These are phyloP conservation scores for Oryza brachyantha DNA, from an alignment of 176 grass and related monocot species.

Conservation along the genomic window DNA sequence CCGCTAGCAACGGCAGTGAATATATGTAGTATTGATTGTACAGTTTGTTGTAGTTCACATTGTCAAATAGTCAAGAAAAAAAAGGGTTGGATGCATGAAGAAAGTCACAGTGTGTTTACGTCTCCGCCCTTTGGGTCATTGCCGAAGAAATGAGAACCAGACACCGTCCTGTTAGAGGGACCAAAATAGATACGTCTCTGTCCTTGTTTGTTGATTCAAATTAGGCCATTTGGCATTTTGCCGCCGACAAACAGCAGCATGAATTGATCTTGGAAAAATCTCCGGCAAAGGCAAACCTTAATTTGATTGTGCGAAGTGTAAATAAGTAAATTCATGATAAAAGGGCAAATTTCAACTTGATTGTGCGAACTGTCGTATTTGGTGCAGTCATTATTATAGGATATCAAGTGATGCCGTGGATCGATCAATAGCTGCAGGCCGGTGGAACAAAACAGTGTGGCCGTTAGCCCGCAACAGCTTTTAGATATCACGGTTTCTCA, in stretches of 20 bases:
- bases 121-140: neutral
- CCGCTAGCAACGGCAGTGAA: neutral
- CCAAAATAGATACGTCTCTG: neutral
- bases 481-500: too few species aligned
- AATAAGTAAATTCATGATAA: neutral
- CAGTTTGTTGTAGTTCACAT: slow-evolving; percentile 3
- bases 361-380: neutral
- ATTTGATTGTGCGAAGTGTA: neutral
- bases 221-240: neutral
- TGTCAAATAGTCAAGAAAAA: neutral
- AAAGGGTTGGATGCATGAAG: slow-evolving; percentile 1
- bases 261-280: neutral
- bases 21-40: neutral
- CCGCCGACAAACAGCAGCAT: neutral
- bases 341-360: neutral
- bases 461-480: neutral
- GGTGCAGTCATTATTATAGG: neutral
- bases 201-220: neutral
- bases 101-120: neutral
- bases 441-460: too few species aligned
- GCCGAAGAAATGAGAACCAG: neutral
- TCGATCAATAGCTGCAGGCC: neutral
- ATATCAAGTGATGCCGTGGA: neutral
- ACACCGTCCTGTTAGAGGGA: neutral
- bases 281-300: neutral